These are phyloP conservation scores for Pholiota conissans DNA, from an alignment of 768 basidiomycete species.

Conservation along the genomic window DNA sequence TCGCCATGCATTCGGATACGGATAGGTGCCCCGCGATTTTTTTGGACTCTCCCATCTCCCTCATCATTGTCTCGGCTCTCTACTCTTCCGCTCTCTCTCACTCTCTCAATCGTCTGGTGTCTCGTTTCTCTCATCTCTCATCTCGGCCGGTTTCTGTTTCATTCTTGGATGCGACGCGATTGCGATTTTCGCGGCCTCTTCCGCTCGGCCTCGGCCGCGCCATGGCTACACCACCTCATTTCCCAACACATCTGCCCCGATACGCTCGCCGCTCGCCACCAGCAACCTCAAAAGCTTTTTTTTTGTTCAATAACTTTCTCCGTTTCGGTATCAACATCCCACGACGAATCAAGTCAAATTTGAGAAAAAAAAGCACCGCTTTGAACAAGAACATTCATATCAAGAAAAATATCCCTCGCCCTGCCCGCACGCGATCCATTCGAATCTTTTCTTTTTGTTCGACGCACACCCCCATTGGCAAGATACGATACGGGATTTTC, in stretches of 20 bases:
- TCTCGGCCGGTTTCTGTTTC: background rate
- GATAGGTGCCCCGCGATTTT: background rate
- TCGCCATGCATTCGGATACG: background rate
- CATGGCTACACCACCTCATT: background rate
- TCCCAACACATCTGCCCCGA: background rate
- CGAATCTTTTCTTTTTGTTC: too few relatives aligned
- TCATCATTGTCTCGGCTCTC: background rate
- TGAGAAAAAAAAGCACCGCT: too few relatives aligned
- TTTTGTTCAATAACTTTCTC: too few relatives aligned
- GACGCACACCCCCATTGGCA: too few relatives aligned
- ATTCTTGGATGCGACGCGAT: background rate
- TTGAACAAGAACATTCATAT: too few relatives aligned
- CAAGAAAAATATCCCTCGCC: too few relatives aligned
- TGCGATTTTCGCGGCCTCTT: background rate
- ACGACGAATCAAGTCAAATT: too few relatives aligned
- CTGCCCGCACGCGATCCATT: too few relatives aligned
- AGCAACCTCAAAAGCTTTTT: background rate
- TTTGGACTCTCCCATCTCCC: background rate
- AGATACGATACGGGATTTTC: too few relatives aligned
- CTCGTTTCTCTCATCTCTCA: background rate
- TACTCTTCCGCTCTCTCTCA: background rate
- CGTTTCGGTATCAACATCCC: too few relatives aligned
- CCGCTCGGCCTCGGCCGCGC: background rate
- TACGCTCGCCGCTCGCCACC: too few relatives aligned
- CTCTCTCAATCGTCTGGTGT: background rate